Evolutionary conservation across 441 rosid species (phyloP).

Genomic region (Corymbia calophylla): DNA sequence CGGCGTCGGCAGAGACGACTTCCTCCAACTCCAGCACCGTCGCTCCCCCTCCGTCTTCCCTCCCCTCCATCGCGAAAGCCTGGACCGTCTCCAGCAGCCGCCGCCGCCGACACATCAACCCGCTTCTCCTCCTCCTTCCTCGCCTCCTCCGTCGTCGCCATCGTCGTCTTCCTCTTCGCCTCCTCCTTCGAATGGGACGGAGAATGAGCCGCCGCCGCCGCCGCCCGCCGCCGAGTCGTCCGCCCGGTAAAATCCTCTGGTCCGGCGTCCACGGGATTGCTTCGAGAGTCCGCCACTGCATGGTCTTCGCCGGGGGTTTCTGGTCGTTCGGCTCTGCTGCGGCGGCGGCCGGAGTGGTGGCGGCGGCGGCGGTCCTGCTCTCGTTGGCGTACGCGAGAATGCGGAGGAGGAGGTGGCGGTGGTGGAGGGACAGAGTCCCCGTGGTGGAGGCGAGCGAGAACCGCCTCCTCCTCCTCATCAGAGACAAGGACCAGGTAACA

Average conservation of each 20-base stretch:
- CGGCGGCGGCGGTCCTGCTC: not conserved
- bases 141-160: not conserved
- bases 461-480: not conserved
- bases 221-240: not conserved
- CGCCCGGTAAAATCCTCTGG: not conserved
- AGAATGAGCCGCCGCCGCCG: not conserved
- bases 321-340: not conserved
- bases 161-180: not conserved
- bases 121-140: not conserved
- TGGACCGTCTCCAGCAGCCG: not conserved
- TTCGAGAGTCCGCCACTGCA: not conserved
- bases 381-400: not conserved
- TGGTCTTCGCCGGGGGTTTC: not conserved
- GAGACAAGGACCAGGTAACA: constrained; percentile 7
- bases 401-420: not conserved
- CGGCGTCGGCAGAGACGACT: not conserved
- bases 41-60: not conserved
- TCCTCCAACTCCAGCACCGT: not conserved
- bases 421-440: not conserved
- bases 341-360: not conserved
- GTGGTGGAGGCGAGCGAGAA: not conserved
- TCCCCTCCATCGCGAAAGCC: not conserved
- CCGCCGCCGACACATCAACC: not conserved
- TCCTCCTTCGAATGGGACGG: not conserved
- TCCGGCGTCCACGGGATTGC: not conserved